Evolutionary conservation across 495 filamentous ascomycete genomes (phyloP).

Genomic region (Daldinia decipiens): DNA sequence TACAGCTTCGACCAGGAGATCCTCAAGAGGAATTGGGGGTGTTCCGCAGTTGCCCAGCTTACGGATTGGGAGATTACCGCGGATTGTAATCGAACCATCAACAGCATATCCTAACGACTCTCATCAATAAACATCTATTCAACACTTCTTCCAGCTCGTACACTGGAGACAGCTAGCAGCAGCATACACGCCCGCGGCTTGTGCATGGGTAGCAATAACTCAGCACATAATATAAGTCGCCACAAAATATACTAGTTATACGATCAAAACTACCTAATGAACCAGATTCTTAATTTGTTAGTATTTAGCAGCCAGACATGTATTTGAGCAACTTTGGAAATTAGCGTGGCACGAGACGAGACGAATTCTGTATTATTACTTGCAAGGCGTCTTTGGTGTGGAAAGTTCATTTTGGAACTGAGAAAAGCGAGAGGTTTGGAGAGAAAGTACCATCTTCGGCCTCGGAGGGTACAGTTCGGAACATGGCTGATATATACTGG

Average conservation of each 20-base stretch:
- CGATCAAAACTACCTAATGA: conserved; percentile 14
- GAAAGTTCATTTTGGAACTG: conserved; percentile 12
- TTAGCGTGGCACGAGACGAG: conserved; percentile 8
- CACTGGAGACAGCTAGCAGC: not conserved
- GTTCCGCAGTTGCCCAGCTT: conserved; percentile 58
- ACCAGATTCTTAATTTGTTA: conserved; percentile 2
- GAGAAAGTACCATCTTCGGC: not conserved
- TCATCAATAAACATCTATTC: conserved; percentile 2
- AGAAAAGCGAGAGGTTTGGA: not conserved
- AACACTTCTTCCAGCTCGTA: not conserved
- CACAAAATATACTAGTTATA: not conserved
- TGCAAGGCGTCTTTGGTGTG: conserved; percentile 35
- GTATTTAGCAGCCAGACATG: conserved; percentile 7
- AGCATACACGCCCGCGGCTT: not conserved
- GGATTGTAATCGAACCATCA: conserved; percentile 64
- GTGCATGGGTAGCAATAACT: not conserved
- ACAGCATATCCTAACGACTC: conserved; percentile 49
- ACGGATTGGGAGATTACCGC: conserved; percentile 55
- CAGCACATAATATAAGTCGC: not conserved
- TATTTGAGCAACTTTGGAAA: conserved; percentile 2
- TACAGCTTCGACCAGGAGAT: conserved; percentile 27
- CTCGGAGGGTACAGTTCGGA: not conserved
- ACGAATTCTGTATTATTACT: conserved; percentile 34
- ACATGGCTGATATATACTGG: conserved; percentile 28
- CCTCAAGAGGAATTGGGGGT: conserved; percentile 49